Percentiles rank a stretch among this genome's conserved stretches.
phyloP scores from a whole-genome alignment of 2,329 filamentous ascomycete genomes.

The Teratosphaeriaceae sp. region DNA sequence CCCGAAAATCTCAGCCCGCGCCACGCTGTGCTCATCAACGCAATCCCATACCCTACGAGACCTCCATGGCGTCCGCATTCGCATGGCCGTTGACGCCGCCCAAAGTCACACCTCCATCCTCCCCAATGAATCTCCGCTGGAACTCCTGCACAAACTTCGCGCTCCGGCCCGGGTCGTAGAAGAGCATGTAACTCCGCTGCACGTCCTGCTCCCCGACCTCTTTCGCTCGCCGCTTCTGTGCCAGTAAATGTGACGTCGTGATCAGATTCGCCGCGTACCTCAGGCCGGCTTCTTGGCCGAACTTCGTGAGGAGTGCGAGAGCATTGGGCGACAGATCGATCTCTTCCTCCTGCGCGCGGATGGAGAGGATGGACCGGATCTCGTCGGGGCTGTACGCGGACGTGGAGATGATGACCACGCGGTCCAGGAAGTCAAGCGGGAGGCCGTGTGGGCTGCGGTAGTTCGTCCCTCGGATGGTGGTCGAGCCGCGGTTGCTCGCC shows the following conservation, averaged over 20 bases:
- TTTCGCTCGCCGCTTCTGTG: constrained; percentile 76
- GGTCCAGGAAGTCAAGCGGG: constrained; percentile 91
- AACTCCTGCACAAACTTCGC: constrained; percentile 85
- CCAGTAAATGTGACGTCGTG: constrained; percentile 83
- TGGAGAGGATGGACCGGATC: constrained; percentile 84
- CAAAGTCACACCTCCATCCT: constrained; percentile 74
- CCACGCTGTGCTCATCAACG: constrained; percentile 8
- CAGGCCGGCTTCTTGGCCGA: constrained; percentile 84
- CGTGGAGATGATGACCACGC: constrained; percentile 93
- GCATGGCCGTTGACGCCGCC: constrained; percentile 40
- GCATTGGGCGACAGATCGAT: constrained; percentile 87
- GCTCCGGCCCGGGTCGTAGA: constrained; percentile 83
- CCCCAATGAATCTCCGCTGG: constrained; percentile 87
- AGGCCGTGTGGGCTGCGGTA: constrained; percentile 91
- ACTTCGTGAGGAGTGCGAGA: constrained; percentile 88
- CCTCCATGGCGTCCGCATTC: constrained; percentile 59
- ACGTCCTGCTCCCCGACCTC: constrained; percentile 84
- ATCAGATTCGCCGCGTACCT: constrained; percentile 98
- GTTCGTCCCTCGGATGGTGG: constrained; percentile 86
- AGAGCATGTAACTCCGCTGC: constrained; percentile 85
- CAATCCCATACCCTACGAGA: constrained; percentile 41
- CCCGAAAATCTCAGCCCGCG: constrained; percentile 10
- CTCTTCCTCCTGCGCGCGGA: constrained; percentile 93
- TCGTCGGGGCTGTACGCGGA: constrained; percentile 76
- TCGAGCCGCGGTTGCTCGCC: constrained; percentile 92